Evolutionary conservation across 441 rosid genomes (phyloP).

Genomic region (Croton laevigatus): DNA sequence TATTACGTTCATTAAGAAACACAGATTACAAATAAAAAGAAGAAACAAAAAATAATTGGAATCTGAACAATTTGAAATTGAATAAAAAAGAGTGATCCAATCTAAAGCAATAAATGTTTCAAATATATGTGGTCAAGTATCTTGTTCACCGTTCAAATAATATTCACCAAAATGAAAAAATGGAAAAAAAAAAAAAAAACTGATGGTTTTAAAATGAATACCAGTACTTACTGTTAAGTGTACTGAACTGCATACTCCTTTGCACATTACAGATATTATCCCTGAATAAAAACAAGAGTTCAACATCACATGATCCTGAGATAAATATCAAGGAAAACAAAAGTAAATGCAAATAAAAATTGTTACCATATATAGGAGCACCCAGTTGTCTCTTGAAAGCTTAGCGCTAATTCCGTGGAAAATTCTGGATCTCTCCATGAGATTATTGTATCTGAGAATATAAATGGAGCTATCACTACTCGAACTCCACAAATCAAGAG

Average conservation of each 20-base stretch:
- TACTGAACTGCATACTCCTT: slow-evolving; percentile 78
- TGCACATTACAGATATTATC: slow-evolving; percentile 84
- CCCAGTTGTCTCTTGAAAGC: slow-evolving; percentile 96
- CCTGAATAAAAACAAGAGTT: slow-evolving; percentile 46
- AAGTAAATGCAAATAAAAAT: slow-evolving; percentile 15
- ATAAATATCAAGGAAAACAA: slow-evolving; percentile 12
- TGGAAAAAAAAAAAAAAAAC: background rate
- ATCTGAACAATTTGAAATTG: too few relatives aligned
- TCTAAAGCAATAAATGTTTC: too few relatives aligned
- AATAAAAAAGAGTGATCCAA: too few relatives aligned
- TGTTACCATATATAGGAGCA: slow-evolving; percentile 93
- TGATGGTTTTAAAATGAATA: background rate
- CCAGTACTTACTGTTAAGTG: slow-evolving; percentile 70
- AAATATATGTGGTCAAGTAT: too few relatives aligned
- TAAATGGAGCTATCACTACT: slow-evolving; percentile 16
- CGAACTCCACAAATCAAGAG: slow-evolving; percentile 6
- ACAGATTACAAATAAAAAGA: too few relatives aligned
- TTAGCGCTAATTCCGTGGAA: slow-evolving; percentile 90
- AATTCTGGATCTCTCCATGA: slow-evolving; percentile 97
- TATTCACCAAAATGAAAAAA: too few relatives aligned
- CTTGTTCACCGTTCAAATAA: too few relatives aligned
- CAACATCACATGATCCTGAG: slow-evolving; percentile 13
- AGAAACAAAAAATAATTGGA: too few relatives aligned
- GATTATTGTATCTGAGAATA: slow-evolving; percentile 80
- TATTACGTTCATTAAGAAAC: too few relatives aligned